Base-by-base conservation (phyloP, 805 yeast genomes). In the Pichia ethanolica region DNA sequence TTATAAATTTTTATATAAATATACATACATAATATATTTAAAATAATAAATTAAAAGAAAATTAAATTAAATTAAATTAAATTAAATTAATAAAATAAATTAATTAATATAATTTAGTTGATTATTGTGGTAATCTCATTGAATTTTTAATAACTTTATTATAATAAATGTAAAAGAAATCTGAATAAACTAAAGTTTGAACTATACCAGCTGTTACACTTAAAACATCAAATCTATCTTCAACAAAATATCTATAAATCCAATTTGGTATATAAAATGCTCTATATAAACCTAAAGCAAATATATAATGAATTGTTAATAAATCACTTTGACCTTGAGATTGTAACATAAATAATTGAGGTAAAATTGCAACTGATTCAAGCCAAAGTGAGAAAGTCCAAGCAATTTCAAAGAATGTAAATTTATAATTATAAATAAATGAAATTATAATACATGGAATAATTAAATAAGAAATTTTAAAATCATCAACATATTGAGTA, bases 371-470 rank as follows among this genome's bases (percentile, higher is more conserved):
- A 35, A 87, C 86, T 41, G 91, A 76, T 67, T 93, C 99, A 47
- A 93, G 75, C 97, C 98, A 93, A 46, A 89, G 69, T 13, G 91
- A 82, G 61, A 89, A 93, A 26, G 93, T 75, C 99, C 99, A 93
- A 35, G 82, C 55, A 9, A 87, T 60, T 60, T 87, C 96, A 11
- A 74, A 53, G 11, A 80, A 39, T 0, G 82, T 68, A 67, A 81
- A 89, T 46, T 78, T 75, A 63, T 79, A 75, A 46, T 87, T 82
- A 70, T 88, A 82, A 6, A 89, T 59, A 41, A 89, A 67, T 0
- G 82, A 75, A 30, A 72, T 51, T 3, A 86, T 63, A 7, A 72
- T 68, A 1, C 89, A 72, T 1, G 85, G 89, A 7, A 74, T 81
- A 5, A 87, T 55, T 51, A 93, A 71, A 61, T 86, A 90, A 59